These are phyloP conservation scores for Venturia effusa DNA, from an alignment of 2,329 filamentous ascomycete species.

Conservation along the genomic window DNA sequence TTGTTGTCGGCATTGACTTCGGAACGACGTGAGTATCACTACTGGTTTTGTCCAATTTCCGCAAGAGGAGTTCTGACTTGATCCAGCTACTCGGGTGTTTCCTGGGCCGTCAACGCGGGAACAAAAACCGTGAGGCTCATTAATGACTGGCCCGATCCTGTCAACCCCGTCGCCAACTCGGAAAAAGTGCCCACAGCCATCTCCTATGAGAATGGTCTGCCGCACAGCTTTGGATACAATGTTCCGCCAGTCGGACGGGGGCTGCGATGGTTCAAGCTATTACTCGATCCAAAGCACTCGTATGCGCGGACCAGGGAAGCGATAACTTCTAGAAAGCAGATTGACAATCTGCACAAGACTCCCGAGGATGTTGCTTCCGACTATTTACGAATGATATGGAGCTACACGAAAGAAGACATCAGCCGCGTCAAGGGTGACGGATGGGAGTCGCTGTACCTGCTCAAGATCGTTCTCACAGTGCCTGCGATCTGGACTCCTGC, in stretches of 20 bases:
- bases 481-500: not conserved
- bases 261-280: not conserved
- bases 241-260: not conserved
- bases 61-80: not conserved
- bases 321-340: not conserved
- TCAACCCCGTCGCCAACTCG: not conserved
- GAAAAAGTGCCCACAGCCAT: not conserved
- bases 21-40: conserved; percentile 6
- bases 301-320: not conserved
- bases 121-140: not conserved
- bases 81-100: conserved; percentile 1
- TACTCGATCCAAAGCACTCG: no score
- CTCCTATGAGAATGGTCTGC: not conserved
- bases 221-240: not conserved
- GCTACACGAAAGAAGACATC: not conserved
- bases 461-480: not conserved
- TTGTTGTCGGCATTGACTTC: conserved; percentile 5
- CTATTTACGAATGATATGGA: not conserved
- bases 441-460: not conserved
- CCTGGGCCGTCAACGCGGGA: not conserved
- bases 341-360: not conserved
- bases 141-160: not conserved
- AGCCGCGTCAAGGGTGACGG: not conserved
- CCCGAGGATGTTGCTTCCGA: not conserved
- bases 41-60: not conserved